These are phyloP conservation scores for Zymoseptoria passerinii DNA, from an alignment of 2,329 filamentous ascomycete species.

Conservation along the genomic window DNA sequence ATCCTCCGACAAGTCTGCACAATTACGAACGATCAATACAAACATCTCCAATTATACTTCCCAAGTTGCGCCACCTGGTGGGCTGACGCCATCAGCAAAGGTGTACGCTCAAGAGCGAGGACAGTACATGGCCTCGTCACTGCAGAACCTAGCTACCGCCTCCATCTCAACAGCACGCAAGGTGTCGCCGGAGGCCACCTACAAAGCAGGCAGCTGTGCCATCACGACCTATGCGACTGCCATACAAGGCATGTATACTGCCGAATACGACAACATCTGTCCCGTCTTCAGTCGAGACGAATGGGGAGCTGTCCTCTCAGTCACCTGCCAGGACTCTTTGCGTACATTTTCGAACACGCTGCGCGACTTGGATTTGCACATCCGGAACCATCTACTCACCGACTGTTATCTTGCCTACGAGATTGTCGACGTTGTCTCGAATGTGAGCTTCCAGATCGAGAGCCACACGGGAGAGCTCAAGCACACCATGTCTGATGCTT, in stretches of 20 bases:
- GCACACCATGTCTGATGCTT: constrained; percentile 67
- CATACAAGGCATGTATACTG: constrained; percentile 76
- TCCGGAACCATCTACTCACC: constrained; percentile 74
- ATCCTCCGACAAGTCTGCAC: constrained; percentile 64
- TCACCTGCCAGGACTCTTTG: constrained; percentile 69
- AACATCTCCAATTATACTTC: constrained; percentile 26
- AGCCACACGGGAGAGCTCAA: constrained; percentile 79
- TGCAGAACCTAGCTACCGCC: constrained; percentile 80
- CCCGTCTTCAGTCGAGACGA: constrained; percentile 79
- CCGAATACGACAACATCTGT: constrained; percentile 86
- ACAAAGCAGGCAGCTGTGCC: constrained; percentile 80
- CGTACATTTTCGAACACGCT: constrained; percentile 78
- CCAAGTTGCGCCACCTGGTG: constrained; percentile 19
- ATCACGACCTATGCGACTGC: constrained; percentile 82
- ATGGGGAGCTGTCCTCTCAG: constrained; percentile 69
- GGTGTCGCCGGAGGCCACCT: constrained; percentile 67
- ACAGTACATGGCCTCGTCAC: constrained; percentile 70
- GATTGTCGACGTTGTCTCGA: constrained; percentile 81
- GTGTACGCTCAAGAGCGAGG: constrained; percentile 82
- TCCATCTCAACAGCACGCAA: constrained; percentile 71
- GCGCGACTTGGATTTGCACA: constrained; percentile 80
- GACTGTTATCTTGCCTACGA: constrained; percentile 96
- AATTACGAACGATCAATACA: constrained; percentile 68
- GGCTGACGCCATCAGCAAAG: constrained; percentile 53
- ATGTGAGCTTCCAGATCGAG: constrained; percentile 70